These are phyloP conservation scores for Persicaria tinctoria DNA, from an alignment of 148 eudicot species.

Conservation along the genomic window DNA sequence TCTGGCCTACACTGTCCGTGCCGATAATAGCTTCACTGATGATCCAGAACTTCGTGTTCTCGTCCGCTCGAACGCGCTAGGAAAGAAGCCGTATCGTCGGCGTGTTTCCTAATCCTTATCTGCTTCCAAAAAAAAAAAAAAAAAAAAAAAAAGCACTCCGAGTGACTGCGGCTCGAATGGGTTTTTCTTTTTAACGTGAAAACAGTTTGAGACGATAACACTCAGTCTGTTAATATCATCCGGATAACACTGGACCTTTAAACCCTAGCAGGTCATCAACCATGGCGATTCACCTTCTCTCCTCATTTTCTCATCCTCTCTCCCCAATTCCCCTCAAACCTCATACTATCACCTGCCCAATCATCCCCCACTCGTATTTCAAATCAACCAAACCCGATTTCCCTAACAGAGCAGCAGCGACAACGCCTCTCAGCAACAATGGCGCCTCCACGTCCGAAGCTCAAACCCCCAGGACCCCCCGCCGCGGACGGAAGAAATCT, in stretches of 20 bases:
- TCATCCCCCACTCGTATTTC: slow-evolving; percentile 15
- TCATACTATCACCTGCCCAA: slow-evolving; percentile 5
- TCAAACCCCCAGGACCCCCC: slow-evolving; percentile 22
- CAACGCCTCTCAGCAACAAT: slow-evolving; percentile 6
- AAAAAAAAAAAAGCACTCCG: too few relatives aligned
- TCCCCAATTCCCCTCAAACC: slow-evolving; percentile 18
- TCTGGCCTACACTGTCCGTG: too few relatives aligned
- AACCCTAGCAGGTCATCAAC: slow-evolving; percentile 20
- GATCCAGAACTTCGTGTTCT: too few relatives aligned
- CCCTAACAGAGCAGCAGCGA: slow-evolving; percentile 17
- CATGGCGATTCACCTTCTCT: slow-evolving; percentile 27
- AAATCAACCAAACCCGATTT: neutral
- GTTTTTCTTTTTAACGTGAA: too few relatives aligned
- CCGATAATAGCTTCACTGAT: too few relatives aligned
- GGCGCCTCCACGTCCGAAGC: slow-evolving; percentile 2
- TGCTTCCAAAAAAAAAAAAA: too few relatives aligned
- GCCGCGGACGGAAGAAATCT: slow-evolving; percentile 16
- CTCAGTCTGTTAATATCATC: neutral
- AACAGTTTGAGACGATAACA: neutral
- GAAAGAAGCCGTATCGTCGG: too few relatives aligned
- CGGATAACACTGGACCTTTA: slow-evolving; percentile 14
- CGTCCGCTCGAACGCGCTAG: too few relatives aligned
- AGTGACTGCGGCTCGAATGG: too few relatives aligned
- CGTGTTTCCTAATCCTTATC: too few relatives aligned
- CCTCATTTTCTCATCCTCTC: slow-evolving; percentile 17